These are phyloP conservation scores for Pachyrhizus erosus DNA, from an alignment of 306 rosid species.

Conservation along the genomic window DNA sequence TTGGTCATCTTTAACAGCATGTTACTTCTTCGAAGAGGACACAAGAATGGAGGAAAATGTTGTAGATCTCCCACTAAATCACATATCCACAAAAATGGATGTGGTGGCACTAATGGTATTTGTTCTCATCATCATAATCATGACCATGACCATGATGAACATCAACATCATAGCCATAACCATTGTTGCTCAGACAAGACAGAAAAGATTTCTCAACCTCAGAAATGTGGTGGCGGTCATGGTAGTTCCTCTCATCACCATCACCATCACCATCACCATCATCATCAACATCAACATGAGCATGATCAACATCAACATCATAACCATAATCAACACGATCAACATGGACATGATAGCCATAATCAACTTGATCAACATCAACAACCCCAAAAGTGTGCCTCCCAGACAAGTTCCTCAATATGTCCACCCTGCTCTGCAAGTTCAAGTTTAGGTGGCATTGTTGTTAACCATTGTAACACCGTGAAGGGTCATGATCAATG, in stretches of 20 bases:
- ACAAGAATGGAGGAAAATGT: conserved; percentile 55
- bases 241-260: background rate
- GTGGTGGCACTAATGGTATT: conserved; percentile 40
- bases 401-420: conserved; percentile 47
- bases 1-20: conserved; percentile 90
- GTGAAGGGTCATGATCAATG: conserved; percentile 42
- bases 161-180: background rate
- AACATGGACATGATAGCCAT: conserved; percentile 3
- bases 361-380: conserved; percentile 39
- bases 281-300: background rate
- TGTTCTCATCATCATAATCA: conserved; percentile 49
- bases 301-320: background rate
- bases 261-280: background rate
- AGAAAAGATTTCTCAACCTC: background rate
- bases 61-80: conserved; percentile 49
- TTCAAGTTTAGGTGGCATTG: conserved; percentile 46
- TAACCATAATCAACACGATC: background rate
- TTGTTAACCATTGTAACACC: conserved; percentile 30
- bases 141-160: background rate
- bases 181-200: background rate
- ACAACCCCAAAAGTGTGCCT: conserved; percentile 51
- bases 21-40: conserved; percentile 63
- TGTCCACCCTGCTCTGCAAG: conserved; percentile 44
- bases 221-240: background rate
- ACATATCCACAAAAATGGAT: conserved; percentile 54